Base-by-base conservation (phyloP, 2,329 filamentous ascomycete genomes). In the Colletotrichum endophyticum region DNA sequence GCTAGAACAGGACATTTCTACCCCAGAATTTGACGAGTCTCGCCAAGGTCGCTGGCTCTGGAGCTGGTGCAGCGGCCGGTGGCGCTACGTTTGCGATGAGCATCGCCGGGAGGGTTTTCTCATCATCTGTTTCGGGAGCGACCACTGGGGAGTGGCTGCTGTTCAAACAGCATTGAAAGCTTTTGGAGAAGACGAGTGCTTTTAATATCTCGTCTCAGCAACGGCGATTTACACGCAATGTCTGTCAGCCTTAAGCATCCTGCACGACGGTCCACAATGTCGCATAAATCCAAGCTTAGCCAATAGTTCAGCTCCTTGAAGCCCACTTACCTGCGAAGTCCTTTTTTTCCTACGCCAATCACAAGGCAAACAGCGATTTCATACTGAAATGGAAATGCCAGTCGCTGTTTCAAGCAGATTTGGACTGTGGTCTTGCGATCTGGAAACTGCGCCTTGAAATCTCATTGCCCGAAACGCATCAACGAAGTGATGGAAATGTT, bases 401-500 rank as follows among this genome's bases (percentile, higher is more conserved):
- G 39, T 44, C 39, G n/a, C 39, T n/a, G 19, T 12, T 44, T 44
- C 39, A 6, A 12, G 39, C 8, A n/a, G 19, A 11, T 12, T 0
- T n/a, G 8, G 9, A 44, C 39, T 44, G 39, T 44, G 8, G 19
- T 6, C 19, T 44, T 6, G 39, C 19, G 8, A 44, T 44, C 5
- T 44, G 39, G 9, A 3, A n/a, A 4, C 5, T 9, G 9, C 5
- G 19, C 1, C 39, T 11, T n/a, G 2, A 3, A 19, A 6, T 44
- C 3, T 4, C 19, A n/a, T 44, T 44, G 19, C 19, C 1, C 16
- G 0, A 44, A 44, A 44, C 16, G 16, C 3, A 44, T 44, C 8
- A 44, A 9, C 16, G 0, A 44, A 19, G 4, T 4, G 5, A 6
- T n/a, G 39, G 19, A 5, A 11, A 11, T 0, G 0, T 19, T 19